Conservation (phyloP, 345 rosid genomes). For the Durio zibethinus region DNA sequence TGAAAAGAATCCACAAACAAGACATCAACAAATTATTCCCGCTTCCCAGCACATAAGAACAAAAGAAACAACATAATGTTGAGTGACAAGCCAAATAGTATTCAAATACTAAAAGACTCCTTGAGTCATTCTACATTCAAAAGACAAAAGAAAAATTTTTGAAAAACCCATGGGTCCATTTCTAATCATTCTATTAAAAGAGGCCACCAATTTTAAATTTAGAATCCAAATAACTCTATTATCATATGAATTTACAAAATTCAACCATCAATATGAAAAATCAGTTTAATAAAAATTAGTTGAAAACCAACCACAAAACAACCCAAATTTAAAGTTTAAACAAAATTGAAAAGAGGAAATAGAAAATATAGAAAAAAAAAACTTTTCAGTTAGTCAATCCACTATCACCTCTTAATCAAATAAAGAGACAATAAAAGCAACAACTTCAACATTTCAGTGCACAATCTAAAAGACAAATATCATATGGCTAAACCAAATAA, state of each 20-base stretch:
- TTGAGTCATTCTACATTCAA: not conserved
- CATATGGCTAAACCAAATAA: too few relatives aligned
- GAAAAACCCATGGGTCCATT: not conserved
- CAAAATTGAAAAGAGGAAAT: not conserved
- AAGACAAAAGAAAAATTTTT: not conserved
- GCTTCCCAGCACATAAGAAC: not conserved
- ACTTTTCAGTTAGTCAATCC: slow-evolving; percentile 13
- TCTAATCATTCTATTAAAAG: not conserved
- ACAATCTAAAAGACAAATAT: too few relatives aligned
- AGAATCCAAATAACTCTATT: not conserved
- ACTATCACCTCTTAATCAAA: slow-evolving; percentile 29
- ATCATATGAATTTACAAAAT: not conserved
- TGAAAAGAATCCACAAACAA: not conserved
- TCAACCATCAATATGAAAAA: not conserved
- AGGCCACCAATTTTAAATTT: not conserved
- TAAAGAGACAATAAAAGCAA: slow-evolving; percentile 25
- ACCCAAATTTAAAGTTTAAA: not conserved
- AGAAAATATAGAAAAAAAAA: not conserved
- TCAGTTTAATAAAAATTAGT: not conserved
- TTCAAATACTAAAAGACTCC: too few relatives aligned
- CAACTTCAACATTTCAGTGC: slow-evolving; percentile 28
- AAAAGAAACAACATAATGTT: not conserved
- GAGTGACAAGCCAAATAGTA: not conserved
- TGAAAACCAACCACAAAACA: not conserved
- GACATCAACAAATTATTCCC: not conserved